Conservation (phyloP, 2,329 filamentous ascomycete species). For the Diatrype stigma region DNA sequence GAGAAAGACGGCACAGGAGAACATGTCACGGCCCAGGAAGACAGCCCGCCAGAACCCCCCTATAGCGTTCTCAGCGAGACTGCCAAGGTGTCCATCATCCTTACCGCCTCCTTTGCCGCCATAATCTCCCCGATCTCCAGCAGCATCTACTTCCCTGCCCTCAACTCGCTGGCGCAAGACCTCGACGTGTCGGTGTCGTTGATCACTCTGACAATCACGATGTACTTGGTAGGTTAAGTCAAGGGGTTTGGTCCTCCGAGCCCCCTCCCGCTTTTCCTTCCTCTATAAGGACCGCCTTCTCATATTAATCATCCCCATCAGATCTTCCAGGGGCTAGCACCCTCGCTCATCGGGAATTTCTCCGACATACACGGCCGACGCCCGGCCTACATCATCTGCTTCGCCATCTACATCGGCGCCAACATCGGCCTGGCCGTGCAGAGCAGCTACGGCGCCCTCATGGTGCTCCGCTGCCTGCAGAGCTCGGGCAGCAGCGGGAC, state of each 20-base stretch:
- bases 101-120: neutral
- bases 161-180: slow-evolving; percentile 20
- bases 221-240: slow-evolving; percentile 27
- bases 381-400: slow-evolving; percentile 40
- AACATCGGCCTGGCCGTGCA: slow-evolving; percentile 39
- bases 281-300: neutral
- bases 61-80: neutral
- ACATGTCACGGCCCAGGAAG: neutral
- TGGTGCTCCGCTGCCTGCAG: slow-evolving; percentile 45
- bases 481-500: slow-evolving; percentile 48
- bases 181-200: slow-evolving; percentile 13
- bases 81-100: neutral
- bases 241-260: too few species aligned
- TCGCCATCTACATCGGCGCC: slow-evolving; percentile 37
- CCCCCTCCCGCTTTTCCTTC: too few species aligned
- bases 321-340: slow-evolving; percentile 49
- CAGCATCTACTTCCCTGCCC: slow-evolving; percentile 22
- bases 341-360: slow-evolving; percentile 43
- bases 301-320: neutral
- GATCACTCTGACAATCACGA: slow-evolving; percentile 33
- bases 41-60: neutral
- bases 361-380: slow-evolving; percentile 41
- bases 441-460: slow-evolving; percentile 34
- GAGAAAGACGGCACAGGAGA: neutral
- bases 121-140: neutral